phyloP scores from a whole-genome alignment of 2,329 filamentous ascomycete species.

The Seiridium cupressi region DNA sequence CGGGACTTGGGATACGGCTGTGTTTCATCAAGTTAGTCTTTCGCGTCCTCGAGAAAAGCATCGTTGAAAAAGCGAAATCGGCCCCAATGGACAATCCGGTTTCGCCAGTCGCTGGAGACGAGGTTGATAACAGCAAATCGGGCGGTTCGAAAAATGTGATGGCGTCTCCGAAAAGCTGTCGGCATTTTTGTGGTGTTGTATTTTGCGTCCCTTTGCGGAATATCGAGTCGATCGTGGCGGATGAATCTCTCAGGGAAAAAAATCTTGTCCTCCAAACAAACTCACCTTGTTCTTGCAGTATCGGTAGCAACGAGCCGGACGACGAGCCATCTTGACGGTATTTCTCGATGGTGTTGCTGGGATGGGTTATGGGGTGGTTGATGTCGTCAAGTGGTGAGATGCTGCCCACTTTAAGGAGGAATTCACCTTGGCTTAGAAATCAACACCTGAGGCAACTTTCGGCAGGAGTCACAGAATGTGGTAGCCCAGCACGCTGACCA shows the following conservation, averaged over 20 bases:
- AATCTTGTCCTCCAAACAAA: background rate
- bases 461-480: background rate
- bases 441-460: constrained; percentile 21
- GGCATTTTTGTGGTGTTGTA: too few relatives aligned
- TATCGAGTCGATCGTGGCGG: background rate
- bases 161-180: too few relatives aligned
- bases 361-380: constrained; percentile 26
- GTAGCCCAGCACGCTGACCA: background rate
- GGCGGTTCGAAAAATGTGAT: too few relatives aligned
- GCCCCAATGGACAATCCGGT: too few relatives aligned
- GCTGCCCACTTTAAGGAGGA: constrained; percentile 30
- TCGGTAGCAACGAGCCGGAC: constrained; percentile 98
- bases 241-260: background rate
- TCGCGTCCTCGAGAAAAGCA: background rate
- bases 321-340: constrained; percentile 94
- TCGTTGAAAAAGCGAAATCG: too few relatives aligned
- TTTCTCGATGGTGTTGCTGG: constrained; percentile 47
- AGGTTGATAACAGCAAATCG: too few relatives aligned
- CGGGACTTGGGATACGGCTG: constrained; percentile 98
- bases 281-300: constrained; percentile 99
- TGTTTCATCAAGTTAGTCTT: constrained; percentile 33
- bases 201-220: background rate
- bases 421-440: constrained; percentile 52
- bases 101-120: too few relatives aligned
- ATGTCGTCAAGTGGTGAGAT: constrained; percentile 23